Base-by-base conservation (phyloP, 2,329 filamentous ascomycete genomes). In the Tolypocladium guangdongense region DNA sequence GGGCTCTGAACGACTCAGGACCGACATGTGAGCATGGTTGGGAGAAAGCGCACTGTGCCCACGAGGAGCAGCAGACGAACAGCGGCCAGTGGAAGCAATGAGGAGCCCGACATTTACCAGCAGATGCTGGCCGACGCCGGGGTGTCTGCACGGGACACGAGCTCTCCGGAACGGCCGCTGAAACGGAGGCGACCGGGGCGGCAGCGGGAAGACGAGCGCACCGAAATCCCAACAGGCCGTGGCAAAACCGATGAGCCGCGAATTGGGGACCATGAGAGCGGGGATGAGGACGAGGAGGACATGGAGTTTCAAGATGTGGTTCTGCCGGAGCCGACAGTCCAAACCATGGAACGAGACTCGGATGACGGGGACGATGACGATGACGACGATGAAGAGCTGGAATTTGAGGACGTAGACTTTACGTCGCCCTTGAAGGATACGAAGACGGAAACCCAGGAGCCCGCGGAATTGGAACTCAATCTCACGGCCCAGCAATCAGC, bases 221-320 rank as follows among this genome's bases (percentile, higher is more conserved):
- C 8, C 43, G 27, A 33, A 20, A 11, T 20, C 27, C 27, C 11
- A 7, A 6, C 27, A 14, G 20, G 30, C n/a, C 4, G 18, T 32
- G 36, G 8, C 50, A 35, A 30, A 16, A 7, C 12, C 20, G 48
- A 33, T 6, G 3, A 11, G 8, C 33, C n/a, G 11, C 49, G 50
- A 36, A 37, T 33, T 18, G 46, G 33, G 37, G 57, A 50, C 47
- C 54, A 55, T 3, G 58, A 60, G 0, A 60, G 65, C 7, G 62
- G 65, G 0, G 68, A 67, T 1, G 69, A 67, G 1, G 74, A 74
- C 4, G 73, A 75, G 3, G 67, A 70, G 14, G 53, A n/a, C n/a
- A n/a, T 75, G 24, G 71, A 76, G 45, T 79, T 80, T 58, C 71
- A 80, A 56, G 77, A 81, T 59, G 74, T 80, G 1, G 58, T 64